phyloP scores from a whole-genome alignment of 768 basidiomycete genomes.

The Cystofilobasidium capitatum region DNA sequence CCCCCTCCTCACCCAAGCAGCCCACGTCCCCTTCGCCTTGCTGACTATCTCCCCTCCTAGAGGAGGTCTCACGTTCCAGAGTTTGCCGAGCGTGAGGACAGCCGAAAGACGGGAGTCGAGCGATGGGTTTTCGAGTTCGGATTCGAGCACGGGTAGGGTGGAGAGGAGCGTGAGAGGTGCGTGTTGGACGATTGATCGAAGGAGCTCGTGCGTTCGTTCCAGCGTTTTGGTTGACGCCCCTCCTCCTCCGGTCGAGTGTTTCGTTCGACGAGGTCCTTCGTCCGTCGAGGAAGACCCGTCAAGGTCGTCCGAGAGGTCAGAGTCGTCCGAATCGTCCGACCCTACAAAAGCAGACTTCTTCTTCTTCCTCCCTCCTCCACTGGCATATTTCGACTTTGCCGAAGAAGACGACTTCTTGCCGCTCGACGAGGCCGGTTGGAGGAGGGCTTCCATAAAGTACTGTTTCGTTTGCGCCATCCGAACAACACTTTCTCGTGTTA shows the following conservation, averaged over 20 bases:
- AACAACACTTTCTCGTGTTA: too few species aligned
- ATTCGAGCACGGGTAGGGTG: conserved; percentile 17
- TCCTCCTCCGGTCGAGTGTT: too few species aligned
- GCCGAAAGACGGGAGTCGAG: conserved; percentile 59
- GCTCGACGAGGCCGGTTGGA: conserved; percentile 37
- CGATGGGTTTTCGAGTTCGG: conserved; percentile 21
- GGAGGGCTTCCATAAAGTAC: conserved; percentile 86
- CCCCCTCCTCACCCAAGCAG: conserved; percentile 65
- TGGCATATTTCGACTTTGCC: not conserved
- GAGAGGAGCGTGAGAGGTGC: conserved; percentile 19
- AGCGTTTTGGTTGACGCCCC: too few species aligned
- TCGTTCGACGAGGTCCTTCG: too few species aligned
- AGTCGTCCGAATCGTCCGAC: not conserved
- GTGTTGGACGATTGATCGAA: conserved; percentile 11
- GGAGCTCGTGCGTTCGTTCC: conserved; percentile 22
- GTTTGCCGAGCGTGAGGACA: conserved; percentile 77
- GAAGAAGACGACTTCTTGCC: not conserved
- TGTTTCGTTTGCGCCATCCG: too few species aligned
- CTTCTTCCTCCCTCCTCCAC: not conserved
- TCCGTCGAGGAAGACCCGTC: too few species aligned
- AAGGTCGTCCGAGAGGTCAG: not conserved
- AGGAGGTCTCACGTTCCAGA: conserved; percentile 55
- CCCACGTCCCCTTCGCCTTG: conserved; percentile 77
- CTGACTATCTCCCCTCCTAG: conserved; percentile 29
- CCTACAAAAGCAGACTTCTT: not conserved